Evolutionary conservation across 2,329 filamentous ascomycete species (phyloP).

Genomic region (Colletotrichum somersetense): DNA sequence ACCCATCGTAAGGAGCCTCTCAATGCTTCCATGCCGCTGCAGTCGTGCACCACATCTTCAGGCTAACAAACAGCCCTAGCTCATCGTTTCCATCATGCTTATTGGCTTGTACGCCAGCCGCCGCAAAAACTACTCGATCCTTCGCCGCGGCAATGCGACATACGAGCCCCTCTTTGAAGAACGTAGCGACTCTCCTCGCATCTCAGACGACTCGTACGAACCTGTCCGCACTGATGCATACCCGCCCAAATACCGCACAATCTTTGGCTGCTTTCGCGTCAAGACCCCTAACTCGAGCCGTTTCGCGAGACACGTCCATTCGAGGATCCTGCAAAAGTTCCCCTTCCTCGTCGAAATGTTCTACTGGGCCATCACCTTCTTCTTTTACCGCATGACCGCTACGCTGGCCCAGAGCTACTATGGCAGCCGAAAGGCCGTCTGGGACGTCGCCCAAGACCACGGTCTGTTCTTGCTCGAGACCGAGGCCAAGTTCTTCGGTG

Average conservation of each 20-base stretch:
- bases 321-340: constrained; percentile 72
- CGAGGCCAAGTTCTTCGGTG: constrained; percentile 63
- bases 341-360: constrained; percentile 81
- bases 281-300: constrained; percentile 71
- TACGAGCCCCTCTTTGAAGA: constrained; percentile 46
- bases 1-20: constrained; percentile 47
- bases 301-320: constrained; percentile 72
- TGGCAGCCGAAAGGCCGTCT: constrained; percentile 53
- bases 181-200: constrained; percentile 43
- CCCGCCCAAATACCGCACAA: constrained; percentile 62
- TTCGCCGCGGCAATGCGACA: constrained; percentile 41
- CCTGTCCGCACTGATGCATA: constrained; percentile 46
- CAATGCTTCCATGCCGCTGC: background rate
- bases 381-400: constrained; percentile 72
- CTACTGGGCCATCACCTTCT: constrained; percentile 77
- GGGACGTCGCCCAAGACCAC: constrained; percentile 67
- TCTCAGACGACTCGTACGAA: constrained; percentile 44
- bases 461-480: constrained; percentile 66
- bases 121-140: constrained; percentile 52
- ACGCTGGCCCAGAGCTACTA: constrained; percentile 64
- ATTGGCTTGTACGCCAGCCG: constrained; percentile 54
- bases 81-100: constrained; percentile 54
- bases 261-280: constrained; percentile 60
- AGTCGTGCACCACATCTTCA: background rate
- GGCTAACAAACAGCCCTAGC: constrained; percentile 44